Evolutionary conservation across 352 stramenopile genomes (phyloP).

Genomic region (Globisporangium mamillatum): DNA sequence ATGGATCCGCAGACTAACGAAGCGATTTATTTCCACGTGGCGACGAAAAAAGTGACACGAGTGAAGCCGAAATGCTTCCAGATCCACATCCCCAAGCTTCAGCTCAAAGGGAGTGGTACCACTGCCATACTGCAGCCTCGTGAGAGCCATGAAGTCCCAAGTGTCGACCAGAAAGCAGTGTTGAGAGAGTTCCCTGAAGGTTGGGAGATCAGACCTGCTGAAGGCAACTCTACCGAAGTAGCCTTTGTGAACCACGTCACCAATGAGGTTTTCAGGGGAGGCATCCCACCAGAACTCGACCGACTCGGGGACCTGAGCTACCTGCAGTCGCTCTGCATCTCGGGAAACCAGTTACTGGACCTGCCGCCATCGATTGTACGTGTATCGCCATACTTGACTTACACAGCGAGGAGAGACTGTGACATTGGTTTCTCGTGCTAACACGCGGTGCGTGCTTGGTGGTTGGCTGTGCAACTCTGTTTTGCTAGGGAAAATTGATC

Average conservation of each 20-base stretch:
- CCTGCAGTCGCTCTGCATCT: slow-evolving; percentile 45
- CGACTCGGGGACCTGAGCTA: slow-evolving; percentile 42
- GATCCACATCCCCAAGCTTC: slow-evolving; percentile 39
- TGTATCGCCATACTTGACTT: neutral
- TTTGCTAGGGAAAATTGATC: slow-evolving; percentile 46
- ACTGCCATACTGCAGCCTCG: neutral
- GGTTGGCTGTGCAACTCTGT: slow-evolving; percentile 12
- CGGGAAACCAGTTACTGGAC: slow-evolving; percentile 57
- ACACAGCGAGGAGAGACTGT: no score
- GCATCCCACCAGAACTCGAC: slow-evolving; percentile 50
- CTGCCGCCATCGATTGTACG: slow-evolving; percentile 64
- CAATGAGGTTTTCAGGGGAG: slow-evolving; percentile 20
- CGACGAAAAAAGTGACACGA: slow-evolving; percentile 48
- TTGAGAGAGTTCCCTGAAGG: slow-evolving; percentile 29
- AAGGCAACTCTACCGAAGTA: slow-evolving; percentile 32
- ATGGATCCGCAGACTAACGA: slow-evolving; percentile 44
- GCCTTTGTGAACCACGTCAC: slow-evolving; percentile 52
- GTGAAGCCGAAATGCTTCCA: slow-evolving; percentile 54
- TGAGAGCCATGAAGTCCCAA: neutral
- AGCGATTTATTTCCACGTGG: slow-evolving; percentile 53
- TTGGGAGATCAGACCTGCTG: slow-evolving; percentile 45
- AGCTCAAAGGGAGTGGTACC: slow-evolving; percentile 2
- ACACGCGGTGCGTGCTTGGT: no score
- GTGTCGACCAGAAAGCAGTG: slow-evolving; percentile 3
- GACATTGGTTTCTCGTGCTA: neutral